Evolutionary conservation across 2,329 filamentous ascomycete species (phyloP).

Genomic region (Curvularia lunata): DNA sequence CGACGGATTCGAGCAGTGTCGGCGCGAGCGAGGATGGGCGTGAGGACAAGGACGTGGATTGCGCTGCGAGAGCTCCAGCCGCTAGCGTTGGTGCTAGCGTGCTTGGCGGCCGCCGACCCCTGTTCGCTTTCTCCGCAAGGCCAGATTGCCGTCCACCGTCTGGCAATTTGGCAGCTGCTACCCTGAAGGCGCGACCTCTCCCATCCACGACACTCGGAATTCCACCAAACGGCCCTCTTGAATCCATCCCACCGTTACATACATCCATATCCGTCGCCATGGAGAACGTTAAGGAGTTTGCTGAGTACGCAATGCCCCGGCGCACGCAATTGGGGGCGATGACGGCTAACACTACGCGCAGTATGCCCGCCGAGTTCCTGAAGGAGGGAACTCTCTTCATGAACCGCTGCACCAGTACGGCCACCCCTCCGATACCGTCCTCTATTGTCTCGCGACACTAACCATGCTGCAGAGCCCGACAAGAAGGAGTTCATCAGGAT

Average conservation of each 20-base stretch:
- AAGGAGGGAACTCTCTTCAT: slow-evolving; percentile 59
- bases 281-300: slow-evolving; percentile 72
- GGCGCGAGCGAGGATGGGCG: slow-evolving; percentile 19
- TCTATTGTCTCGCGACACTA: slow-evolving; percentile 16
- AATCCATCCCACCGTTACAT: slow-evolving; percentile 12
- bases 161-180: slow-evolving; percentile 26
- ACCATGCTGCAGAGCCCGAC: slow-evolving; percentile 51
- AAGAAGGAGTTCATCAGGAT: slow-evolving; percentile 54
- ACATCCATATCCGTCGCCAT: slow-evolving; percentile 55
- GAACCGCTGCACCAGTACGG: slow-evolving; percentile 56
- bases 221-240: background rate
- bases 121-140: slow-evolving; percentile 35
- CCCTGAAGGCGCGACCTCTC: slow-evolving; percentile 26
- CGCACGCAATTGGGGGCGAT: background rate
- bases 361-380: slow-evolving; percentile 51
- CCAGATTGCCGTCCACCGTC: slow-evolving; percentile 36
- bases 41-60: slow-evolving; percentile 17
- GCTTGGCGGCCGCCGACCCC: slow-evolving; percentile 26
- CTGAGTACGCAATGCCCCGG: slow-evolving; percentile 56
- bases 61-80: slow-evolving; percentile 22
- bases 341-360: slow-evolving; percentile 34
- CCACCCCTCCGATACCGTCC: background rate
- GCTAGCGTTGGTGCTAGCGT: slow-evolving; percentile 8
- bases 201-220: slow-evolving; percentile 8
- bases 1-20: slow-evolving; percentile 23